A percentile compares a stretch with the other conserved stretches of the same genome.
Evolutionary conservation across 2,329 filamentous ascomycete species (phyloP).

Genomic region (Cyclaneusma minus): DNA sequence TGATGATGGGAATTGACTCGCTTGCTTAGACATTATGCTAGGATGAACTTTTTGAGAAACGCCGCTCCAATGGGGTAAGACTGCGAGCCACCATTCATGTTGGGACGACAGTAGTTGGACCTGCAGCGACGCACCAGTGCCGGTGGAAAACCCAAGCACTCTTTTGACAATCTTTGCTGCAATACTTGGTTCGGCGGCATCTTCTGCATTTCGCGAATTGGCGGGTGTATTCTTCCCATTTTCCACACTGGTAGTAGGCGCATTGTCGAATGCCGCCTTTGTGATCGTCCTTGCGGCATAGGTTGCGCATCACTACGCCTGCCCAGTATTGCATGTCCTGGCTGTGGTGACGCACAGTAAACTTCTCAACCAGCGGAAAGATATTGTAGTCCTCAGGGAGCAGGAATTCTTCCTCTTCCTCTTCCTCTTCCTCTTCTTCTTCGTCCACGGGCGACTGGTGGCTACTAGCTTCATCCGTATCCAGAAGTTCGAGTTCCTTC

Average conservation of each 20-base stretch:
- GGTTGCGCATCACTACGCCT: conserved; percentile 94
- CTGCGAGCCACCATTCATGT: no score
- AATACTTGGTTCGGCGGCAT: conserved; percentile 94
- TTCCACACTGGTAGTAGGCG: conserved; percentile 94
- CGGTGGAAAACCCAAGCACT: conserved; percentile 96
- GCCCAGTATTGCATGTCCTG: conserved; percentile 99
- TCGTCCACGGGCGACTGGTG: conserved; percentile 13
- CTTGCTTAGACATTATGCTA: no score
- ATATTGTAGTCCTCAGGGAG: conserved; percentile 95
- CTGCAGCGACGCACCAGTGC: conserved; percentile 91
- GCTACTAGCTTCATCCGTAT: conserved; percentile 42
- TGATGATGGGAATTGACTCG: no score
- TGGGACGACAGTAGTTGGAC: no score
- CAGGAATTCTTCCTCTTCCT: conserved; percentile 73
- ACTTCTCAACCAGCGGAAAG: conserved; percentile 95
- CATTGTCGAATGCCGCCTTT: conserved; percentile 91
- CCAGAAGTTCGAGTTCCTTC: conserved; percentile 65
- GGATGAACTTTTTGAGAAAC: no score
- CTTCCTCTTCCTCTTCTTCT: conserved; percentile 33
- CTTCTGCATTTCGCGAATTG: conserved; percentile 97
- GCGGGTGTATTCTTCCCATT: conserved; percentile 92
- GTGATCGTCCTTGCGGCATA: conserved; percentile 94
- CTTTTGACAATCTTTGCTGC: conserved; percentile 99
- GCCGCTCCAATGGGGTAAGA: no score
- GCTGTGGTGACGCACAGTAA: conserved; percentile 87